phyloP scores from a whole-genome alignment of 192 early-diverging fungal species.

The Anaeromyces robustus region DNA sequence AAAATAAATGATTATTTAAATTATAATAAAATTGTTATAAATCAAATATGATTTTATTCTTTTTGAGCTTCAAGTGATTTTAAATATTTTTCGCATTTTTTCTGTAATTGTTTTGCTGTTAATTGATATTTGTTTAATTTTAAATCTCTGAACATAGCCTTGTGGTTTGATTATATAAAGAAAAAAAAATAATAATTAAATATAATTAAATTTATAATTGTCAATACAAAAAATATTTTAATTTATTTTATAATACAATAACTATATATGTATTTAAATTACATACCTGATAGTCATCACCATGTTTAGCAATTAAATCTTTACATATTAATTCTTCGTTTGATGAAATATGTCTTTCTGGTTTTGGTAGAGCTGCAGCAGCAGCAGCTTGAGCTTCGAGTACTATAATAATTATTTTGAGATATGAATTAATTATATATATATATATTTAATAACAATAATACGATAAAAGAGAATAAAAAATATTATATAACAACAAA shows the following conservation, averaged over 20 bases:
- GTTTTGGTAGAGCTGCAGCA: neutral
- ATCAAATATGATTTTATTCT: no score
- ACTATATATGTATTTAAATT: neutral
- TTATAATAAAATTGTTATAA: neutral
- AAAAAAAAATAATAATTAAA: no score
- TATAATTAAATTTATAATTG: no score
- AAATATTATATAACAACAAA: no score
- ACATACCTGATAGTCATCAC: slow-evolving; percentile 13
- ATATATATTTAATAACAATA: no score
- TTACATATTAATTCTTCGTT: slow-evolving; percentile 16
- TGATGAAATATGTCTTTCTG: slow-evolving; percentile 12
- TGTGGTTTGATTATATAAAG: no score
- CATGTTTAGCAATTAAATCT: slow-evolving; percentile 19
- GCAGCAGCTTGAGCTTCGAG: neutral
- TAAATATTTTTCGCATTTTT: slow-evolving; percentile 4
- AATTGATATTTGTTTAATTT: slow-evolving; percentile 32
- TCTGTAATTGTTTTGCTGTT: slow-evolving; percentile 22
- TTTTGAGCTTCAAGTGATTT: neutral
- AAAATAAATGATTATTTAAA: no score
- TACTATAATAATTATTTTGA: no score
- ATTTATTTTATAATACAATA: no score
- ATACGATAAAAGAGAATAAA: no score
- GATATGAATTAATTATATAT: no score
- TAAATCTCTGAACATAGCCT: slow-evolving; percentile 25
- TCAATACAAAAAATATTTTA: no score